Conservation (phyloP, 495 filamentous ascomycete species). For the Xylaria palmicola region DNA sequence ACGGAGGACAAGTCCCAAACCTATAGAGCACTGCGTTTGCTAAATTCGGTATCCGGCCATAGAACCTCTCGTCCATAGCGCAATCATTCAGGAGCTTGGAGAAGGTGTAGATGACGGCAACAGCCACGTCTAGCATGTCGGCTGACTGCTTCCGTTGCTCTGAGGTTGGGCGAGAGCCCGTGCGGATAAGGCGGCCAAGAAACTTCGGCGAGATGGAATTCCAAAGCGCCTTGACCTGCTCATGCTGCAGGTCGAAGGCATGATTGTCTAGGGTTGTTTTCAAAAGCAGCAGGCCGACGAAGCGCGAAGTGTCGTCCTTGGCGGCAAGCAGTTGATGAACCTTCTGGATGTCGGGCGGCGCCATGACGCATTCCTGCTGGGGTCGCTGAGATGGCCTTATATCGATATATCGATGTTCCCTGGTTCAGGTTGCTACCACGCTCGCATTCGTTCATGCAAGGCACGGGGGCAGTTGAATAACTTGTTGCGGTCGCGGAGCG, state of each 20-base stretch:
- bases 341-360: slow-evolving; percentile 31
- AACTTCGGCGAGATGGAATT: slow-evolving; percentile 57
- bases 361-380: slow-evolving; percentile 18
- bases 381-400: too few species aligned
- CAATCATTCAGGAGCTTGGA: slow-evolving; percentile 48
- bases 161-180: slow-evolving; percentile 33
- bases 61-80: slow-evolving; percentile 43
- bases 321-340: slow-evolving; percentile 49
- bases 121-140: slow-evolving; percentile 61
- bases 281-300: slow-evolving; percentile 64
- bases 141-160: slow-evolving; percentile 38
- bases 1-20: slow-evolving; percentile 34
- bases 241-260: slow-evolving; percentile 39
- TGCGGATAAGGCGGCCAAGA: slow-evolving; percentile 57
- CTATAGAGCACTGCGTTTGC: slow-evolving; percentile 50
- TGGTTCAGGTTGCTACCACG: background rate
- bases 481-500: background rate
- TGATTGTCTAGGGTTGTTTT: slow-evolving; percentile 58
- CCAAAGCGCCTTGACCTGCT: slow-evolving; percentile 48
- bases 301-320: slow-evolving; percentile 62
- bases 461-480: background rate
- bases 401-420: too few species aligned
- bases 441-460: background rate
- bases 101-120: slow-evolving; percentile 61
- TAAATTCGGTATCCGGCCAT: slow-evolving; percentile 49